Percentiles rank a stretch among this genome's conserved stretches.
These are phyloP conservation scores for Artemisia tridentata DNA, from an alignment of 129 eudicot species.

Conservation along the genomic window DNA sequence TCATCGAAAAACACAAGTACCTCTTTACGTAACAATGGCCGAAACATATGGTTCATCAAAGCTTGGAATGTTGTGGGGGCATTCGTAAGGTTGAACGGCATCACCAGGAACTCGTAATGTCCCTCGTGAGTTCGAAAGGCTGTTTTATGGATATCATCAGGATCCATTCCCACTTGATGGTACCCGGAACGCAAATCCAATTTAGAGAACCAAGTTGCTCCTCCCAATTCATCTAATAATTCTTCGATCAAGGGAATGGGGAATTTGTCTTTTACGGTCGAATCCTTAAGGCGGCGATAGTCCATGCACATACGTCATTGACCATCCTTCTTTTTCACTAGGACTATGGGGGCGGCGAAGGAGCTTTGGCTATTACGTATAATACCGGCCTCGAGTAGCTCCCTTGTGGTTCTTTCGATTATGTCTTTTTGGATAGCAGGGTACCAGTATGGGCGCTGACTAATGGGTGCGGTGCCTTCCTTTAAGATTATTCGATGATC, in stretches of 20 bases:
- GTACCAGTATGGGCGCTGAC: constrained; percentile 9
- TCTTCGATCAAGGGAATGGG: not conserved
- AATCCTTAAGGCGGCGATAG: not conserved
- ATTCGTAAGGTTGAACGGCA: not conserved
- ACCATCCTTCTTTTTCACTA: not conserved
- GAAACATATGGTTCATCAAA: not conserved
- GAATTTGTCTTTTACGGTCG: not conserved
- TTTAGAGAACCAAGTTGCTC: not conserved
- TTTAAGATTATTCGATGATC: constrained; percentile 11
- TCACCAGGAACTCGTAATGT: not conserved
- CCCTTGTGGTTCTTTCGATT: constrained; percentile 4
- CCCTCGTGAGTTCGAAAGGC: not conserved
- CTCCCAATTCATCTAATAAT: not conserved
- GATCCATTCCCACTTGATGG: not conserved
- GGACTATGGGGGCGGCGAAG: not conserved
- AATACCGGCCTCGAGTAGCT: not conserved
- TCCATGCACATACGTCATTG: not conserved
- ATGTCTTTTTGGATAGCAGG: constrained; percentile 9
- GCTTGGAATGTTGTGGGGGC: not conserved
- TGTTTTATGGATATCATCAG: not conserved
- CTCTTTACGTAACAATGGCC: not conserved
- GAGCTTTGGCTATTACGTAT: not conserved
- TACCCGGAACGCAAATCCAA: not conserved
- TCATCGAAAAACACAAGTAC: not conserved
- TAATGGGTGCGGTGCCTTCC: not conserved